Conservation (phyloP, 768 basidiomycete genomes). For the Podaxis carcinomalis region DNA sequence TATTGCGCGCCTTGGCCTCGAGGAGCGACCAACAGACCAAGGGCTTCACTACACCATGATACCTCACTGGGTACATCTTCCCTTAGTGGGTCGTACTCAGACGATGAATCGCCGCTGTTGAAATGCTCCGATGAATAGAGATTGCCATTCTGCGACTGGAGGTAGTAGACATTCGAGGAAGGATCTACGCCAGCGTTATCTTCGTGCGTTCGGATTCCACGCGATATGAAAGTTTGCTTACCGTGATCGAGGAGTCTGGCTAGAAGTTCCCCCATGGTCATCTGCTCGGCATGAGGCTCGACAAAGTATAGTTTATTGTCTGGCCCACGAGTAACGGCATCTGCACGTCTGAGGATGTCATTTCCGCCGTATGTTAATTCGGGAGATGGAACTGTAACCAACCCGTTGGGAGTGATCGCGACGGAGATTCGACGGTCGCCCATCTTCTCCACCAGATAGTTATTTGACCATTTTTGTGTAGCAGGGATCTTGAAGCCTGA, state of each 20-base stretch:
- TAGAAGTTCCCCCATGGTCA: constrained; percentile 61
- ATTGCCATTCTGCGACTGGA: constrained; percentile 94
- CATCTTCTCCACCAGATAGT: constrained; percentile 56
- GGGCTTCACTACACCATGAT: constrained; percentile 70
- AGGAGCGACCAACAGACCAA: constrained; percentile 47
- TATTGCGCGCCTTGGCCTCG: not conserved
- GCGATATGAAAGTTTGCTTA: constrained; percentile 14
- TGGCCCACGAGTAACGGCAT: constrained; percentile 56
- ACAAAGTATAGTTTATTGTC: constrained; percentile 65
- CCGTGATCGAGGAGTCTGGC: constrained; percentile 21
- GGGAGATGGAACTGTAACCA: constrained; percentile 16
- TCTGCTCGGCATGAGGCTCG: constrained; percentile 66
- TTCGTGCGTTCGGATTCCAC: not conserved
- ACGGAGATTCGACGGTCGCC: constrained; percentile 56
- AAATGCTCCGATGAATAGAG: constrained; percentile 44
- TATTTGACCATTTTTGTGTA: constrained; percentile 57
- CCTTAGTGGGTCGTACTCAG: constrained; percentile 63
- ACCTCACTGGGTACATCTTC: constrained; percentile 67
- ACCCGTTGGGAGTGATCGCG: constrained; percentile 86
- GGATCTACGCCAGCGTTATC: not conserved
- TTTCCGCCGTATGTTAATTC: constrained; percentile 11
- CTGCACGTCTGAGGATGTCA: constrained; percentile 53
- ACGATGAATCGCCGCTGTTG: constrained; percentile 24
- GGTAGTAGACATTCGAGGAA: constrained; percentile 49
- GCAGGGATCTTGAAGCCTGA: constrained; percentile 49